Percentiles rank a stretch among this genome's conserved stretches.
Evolutionary conservation across 2,329 filamentous ascomycete genomes (phyloP).

Genomic region (Diplodia corticola): DNA sequence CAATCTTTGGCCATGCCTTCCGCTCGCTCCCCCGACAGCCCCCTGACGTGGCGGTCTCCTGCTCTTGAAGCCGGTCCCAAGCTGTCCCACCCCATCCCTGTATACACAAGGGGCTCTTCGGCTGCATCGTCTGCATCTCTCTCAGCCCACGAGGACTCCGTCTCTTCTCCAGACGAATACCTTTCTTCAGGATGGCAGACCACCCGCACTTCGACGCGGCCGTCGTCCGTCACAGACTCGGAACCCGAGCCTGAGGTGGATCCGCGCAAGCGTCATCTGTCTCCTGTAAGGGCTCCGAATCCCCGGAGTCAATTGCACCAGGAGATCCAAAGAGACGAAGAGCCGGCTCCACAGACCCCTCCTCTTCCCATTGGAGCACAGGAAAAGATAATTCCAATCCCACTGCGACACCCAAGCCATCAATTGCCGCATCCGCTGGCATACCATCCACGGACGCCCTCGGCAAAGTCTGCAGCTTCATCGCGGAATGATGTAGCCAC

Average conservation of each 20-base stretch:
- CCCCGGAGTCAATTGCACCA: neutral
- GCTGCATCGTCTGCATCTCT: neutral
- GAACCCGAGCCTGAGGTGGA: neutral
- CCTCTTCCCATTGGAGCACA: neutral
- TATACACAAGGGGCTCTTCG: neutral
- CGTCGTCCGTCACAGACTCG: neutral
- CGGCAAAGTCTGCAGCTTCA: neutral
- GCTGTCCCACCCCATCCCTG: neutral
- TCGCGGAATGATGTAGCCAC: slow-evolving; percentile 10
- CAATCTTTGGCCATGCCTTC: slow-evolving; percentile 5
- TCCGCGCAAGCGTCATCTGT: slow-evolving; percentile 5
- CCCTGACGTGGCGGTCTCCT: neutral
- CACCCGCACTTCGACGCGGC: slow-evolving; percentile 7
- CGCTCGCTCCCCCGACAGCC: neutral
- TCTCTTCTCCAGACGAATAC: neutral
- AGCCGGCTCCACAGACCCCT: neutral
- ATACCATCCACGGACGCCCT: neutral
- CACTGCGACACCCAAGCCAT: slow-evolving; percentile 10
- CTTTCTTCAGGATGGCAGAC: slow-evolving; percentile 12
- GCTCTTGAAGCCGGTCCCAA: neutral
- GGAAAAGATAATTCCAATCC: neutral
- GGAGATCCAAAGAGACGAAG: slow-evolving; percentile 3
- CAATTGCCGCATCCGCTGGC: neutral
- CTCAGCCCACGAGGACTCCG: neutral
- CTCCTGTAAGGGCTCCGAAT: neutral